phyloP scores from a whole-genome alignment of 73 alveolate genomes.

The Uronychia setigera region DNA sequence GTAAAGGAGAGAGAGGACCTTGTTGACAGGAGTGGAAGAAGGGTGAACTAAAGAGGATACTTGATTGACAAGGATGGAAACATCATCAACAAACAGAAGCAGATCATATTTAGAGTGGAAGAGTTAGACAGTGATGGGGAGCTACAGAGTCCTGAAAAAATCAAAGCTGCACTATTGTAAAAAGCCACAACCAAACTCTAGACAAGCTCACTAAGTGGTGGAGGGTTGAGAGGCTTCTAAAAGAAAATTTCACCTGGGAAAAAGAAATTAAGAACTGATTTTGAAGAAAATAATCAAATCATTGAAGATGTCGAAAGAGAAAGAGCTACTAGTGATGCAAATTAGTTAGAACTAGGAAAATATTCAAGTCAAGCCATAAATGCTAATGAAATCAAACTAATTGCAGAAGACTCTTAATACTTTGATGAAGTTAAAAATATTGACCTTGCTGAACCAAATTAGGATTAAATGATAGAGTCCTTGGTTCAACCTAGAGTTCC shows the following conservation, averaged over 20 bases:
- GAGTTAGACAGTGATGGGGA: constrained; percentile 2
- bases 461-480: too few species aligned
- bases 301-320: neutral
- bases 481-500: neutral
- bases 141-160: neutral
- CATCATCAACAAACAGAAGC: constrained; percentile 21
- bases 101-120: constrained; percentile 19
- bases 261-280: neutral
- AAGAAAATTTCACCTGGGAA: neutral
- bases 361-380: neutral
- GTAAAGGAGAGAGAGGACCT: constrained; percentile 41
- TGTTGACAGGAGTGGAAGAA: constrained; percentile 27
- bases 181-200: neutral
- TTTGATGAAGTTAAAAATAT: too few species aligned
- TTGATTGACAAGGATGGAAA: constrained; percentile 37
- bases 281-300: neutral
- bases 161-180: neutral
- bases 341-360: neutral
- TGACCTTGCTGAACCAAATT: too few species aligned
- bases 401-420: too few species aligned
- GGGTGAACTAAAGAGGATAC: constrained; percentile 33
- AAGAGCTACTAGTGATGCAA: too few species aligned
- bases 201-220: neutral
- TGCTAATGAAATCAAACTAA: too few species aligned
- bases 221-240: neutral